Base-by-base conservation (phyloP, 768 basidiomycete genomes). In the Suillus bovinus region DNA sequence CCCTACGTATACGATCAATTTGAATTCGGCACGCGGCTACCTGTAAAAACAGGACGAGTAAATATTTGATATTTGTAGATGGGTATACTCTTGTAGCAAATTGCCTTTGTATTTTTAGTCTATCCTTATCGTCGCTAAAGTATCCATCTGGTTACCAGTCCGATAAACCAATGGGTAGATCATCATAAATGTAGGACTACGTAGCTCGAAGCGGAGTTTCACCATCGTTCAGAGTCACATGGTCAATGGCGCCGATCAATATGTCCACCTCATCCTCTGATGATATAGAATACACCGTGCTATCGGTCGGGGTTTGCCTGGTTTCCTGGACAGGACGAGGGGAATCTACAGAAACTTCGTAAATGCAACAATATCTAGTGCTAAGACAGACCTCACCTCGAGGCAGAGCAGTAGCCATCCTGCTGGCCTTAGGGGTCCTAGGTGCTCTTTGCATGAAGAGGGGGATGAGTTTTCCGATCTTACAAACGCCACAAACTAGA, bases 401-500 rank as follows among this genome's bases (percentile, higher is more conserved):
- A 33, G 80, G 69, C 60, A 74, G 80, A 27, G 68, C 69, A 33
- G 81, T 74, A 6, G 82, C 83, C 72, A 81, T 76, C 49, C 77
- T 78, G 65, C 82, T 78, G 29, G 72, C 72, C 61, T 77, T 78
- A 5, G 79, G 73, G 10, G 73, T 72, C 65, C 60, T 76, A 58
- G 68, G 70, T 4, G 72, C 67, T 46, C 74, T 77, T 49, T 79
- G 75, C 22, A 71, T 67, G 71, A 90, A 91, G 24, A 85, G 75
- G 13, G 90, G 85, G 13, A 81, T 67, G 10, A 91, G 80, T 58
- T 72, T 80, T 8, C 90, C 89, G 50, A 74, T 77, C 69, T 81
- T 84, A 68, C 90, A 92, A 1, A 77, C 80, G 17, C 88, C 88
- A 64, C 90, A 92, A 2, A 85, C 90, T 91, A 59, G 3, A 24